Evolutionary conservation across 306 rosid genomes (phyloP).

Genomic region (Gastrolobium villosum): DNA sequence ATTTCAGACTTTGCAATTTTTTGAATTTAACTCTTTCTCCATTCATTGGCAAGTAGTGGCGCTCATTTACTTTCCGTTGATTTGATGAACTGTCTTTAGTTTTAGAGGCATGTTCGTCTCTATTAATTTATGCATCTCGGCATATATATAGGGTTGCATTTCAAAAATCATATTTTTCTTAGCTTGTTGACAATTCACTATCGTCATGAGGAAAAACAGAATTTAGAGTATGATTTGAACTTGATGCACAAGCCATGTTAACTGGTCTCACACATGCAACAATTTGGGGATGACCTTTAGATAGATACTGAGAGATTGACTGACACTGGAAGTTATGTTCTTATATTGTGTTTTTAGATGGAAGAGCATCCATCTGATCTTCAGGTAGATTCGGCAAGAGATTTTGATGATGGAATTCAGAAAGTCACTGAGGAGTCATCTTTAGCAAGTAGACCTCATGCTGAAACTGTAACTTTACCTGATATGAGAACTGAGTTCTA

Average conservation of each 20-base stretch:
- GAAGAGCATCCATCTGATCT: constrained; percentile 68
- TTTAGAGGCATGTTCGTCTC: constrained; percentile 4
- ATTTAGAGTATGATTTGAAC: constrained; percentile 30
- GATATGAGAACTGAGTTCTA: constrained; percentile 39
- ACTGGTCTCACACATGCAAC: constrained; percentile 18
- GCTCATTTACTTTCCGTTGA: constrained; percentile 1
- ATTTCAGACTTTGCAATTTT: constrained; percentile 11
- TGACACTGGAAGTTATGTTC: constrained; percentile 42
- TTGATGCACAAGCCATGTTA: constrained; percentile 22
- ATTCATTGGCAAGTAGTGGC: background rate
- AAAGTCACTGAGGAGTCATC: constrained; percentile 57
- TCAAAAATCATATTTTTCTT: constrained; percentile 28
- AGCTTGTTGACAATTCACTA: constrained; percentile 23
- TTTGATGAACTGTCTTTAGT: constrained; percentile 19
- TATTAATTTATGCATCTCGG: background rate
- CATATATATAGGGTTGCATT: constrained; percentile 8
- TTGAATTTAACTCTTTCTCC: constrained; percentile 5
- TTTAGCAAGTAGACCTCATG: constrained; percentile 49
- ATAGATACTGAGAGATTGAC: constrained; percentile 34
- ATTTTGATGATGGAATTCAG: constrained; percentile 55
- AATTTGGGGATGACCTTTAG: constrained; percentile 18
- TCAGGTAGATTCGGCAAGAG: constrained; percentile 55
- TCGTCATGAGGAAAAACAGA: background rate
- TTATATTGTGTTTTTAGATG: constrained; percentile 64
- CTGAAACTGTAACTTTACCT: constrained; percentile 59